Evolutionary conservation across 495 filamentous ascomycete species (phyloP).

Genomic region (Astrocystis sublimbata): DNA sequence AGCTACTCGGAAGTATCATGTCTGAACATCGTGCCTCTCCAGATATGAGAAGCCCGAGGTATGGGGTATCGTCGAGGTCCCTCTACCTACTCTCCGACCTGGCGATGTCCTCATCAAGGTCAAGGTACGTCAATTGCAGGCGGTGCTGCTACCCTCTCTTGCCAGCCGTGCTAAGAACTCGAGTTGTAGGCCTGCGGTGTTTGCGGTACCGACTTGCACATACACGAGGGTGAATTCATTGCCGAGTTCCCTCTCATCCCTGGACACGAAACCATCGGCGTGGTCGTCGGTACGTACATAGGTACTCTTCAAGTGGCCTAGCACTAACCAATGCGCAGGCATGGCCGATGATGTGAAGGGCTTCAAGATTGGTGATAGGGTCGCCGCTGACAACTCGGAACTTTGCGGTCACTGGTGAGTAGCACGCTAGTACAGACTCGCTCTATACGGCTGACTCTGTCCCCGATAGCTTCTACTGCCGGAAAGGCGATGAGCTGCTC

Average conservation of each 20-base stretch:
- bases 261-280: constrained; percentile 60
- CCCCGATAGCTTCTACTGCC: constrained; percentile 61
- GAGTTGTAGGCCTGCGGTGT: constrained; percentile 58
- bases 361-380: constrained; percentile 66
- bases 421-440: neutral
- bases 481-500: constrained; percentile 64
- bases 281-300: constrained; percentile 42
- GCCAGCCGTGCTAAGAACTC: neutral
- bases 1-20: neutral
- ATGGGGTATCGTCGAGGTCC: constrained; percentile 59
- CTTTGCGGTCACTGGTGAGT: constrained; percentile 63
- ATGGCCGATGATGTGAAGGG: constrained; percentile 53
- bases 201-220: constrained; percentile 64
- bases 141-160: neutral
- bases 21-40: constrained; percentile 13
- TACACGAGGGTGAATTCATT: constrained; percentile 56
- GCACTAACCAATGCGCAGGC: constrained; percentile 19
- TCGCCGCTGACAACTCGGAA: constrained; percentile 61
- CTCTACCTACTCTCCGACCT: constrained; percentile 59
- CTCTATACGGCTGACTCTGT: constrained; percentile 7
- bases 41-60: constrained; percentile 65
- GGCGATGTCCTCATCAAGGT: constrained; percentile 63
- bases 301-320: neutral
- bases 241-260: constrained; percentile 40
- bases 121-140: constrained; percentile 40